Base-by-base conservation (phyloP, 768 basidiomycete species). In the Xerocomellus amylosporus region DNA sequence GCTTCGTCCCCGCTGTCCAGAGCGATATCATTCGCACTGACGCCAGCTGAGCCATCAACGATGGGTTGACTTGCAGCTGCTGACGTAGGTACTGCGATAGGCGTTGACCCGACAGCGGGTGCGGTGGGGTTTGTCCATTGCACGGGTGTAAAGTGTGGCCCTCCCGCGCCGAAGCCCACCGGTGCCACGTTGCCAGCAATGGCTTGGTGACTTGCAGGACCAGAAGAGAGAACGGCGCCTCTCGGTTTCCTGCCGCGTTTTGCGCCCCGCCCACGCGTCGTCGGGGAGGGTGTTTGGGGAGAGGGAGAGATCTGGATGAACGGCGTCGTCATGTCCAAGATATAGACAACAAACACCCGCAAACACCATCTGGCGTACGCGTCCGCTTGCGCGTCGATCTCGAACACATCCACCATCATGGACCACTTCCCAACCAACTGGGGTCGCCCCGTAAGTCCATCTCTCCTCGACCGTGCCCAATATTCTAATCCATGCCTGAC, bases 351-450 rank as follows among this genome's bases (percentile, higher is more conserved):
- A 64, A 64, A 64, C 39, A 64, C 22, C 2, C 34, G 40, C 17
- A 66, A 64, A 66, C 39, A 64, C 54, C 13, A 15, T 53, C 47
- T 38, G 8, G 62, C 20, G 36, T 66, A 53, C 65, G 63, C 63
- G 68, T 68, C 54, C 33, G 59, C 58, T 56, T 58, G 46, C 63
- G 55, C 60, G 59, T 65, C 49, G 33, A 51, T 56, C 55, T 52
- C 41, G 34, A 15, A 49, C n/a, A 46, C n/a, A 37, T 38, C 40
- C n/a, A 17, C 43, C 39, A 53, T 40, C 57, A 90, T 91, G 89
- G 88, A 91, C 68, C 90, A 91, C 70, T 88, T 88, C 72, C 87
- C 90, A 34, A 84, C 84, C 33, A 88, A 85, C 77, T 91, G 89
- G 89, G 90, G 89, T 34, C 78, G 85, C 43, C 88, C 87, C 45